Percentiles rank a stretch among this genome's conserved stretches.
phyloP scores from a whole-genome alignment of 306 rosid species.

The Prunus padus region DNA sequence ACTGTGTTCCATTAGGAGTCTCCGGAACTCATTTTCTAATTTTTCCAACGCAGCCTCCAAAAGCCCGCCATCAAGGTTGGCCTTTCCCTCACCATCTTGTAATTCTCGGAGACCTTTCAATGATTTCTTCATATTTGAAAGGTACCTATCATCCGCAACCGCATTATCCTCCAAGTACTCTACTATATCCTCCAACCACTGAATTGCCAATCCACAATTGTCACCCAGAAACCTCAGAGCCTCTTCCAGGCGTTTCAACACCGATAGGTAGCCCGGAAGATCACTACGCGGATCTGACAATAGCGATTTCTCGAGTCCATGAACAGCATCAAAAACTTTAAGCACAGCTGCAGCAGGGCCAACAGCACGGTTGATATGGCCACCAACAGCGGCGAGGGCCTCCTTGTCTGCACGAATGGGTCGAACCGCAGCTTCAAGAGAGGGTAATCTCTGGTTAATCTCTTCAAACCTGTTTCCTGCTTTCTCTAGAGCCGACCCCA shows the following conservation, averaged over 20 bases:
- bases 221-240: conserved; percentile 84
- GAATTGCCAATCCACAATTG: conserved; percentile 87
- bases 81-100: conserved; percentile 57
- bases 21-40: conserved; percentile 76
- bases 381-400: conserved; percentile 87
- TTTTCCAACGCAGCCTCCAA: conserved; percentile 79
- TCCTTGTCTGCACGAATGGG: conserved; percentile 89
- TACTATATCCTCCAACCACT: conserved; percentile 97
- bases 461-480: conserved; percentile 87
- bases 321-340: conserved; percentile 96
- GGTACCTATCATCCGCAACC: conserved; percentile 69
- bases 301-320: conserved; percentile 89
- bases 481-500: conserved; percentile 68
- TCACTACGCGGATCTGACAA: conserved; percentile 81
- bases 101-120: conserved; percentile 61
- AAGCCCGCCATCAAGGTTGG: conserved; percentile 81
- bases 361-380: conserved; percentile 93
- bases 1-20: conserved; percentile 73
- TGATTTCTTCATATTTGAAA: conserved; percentile 66
- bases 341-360: conserved; percentile 98
- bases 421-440: conserved; percentile 77
- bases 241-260: conserved; percentile 91
- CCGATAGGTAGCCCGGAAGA: conserved; percentile 77
- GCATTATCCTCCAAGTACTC: conserved; percentile 90
- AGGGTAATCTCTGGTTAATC: conserved; percentile 65